Percentiles rank a stretch among this genome's conserved stretches.
These are phyloP conservation scores for Pseudofabraea citricarpa DNA, from an alignment of 2,329 filamentous ascomycete species.

Conservation along the genomic window DNA sequence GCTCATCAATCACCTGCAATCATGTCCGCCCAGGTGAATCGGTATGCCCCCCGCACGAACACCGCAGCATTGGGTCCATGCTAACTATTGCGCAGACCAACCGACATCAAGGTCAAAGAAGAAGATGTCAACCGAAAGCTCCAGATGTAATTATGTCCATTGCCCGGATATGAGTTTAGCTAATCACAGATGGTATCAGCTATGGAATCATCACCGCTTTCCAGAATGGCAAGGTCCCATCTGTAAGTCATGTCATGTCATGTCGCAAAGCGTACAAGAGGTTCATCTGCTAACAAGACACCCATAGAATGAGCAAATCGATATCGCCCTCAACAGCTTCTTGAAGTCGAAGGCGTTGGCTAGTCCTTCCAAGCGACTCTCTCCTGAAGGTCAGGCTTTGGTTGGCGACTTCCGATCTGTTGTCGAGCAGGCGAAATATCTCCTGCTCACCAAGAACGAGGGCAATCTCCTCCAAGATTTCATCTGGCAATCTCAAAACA, in stretches of 20 bases:
- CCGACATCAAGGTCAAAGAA: conserved; percentile 23
- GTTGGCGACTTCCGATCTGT: conserved; percentile 74
- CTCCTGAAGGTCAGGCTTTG: conserved; percentile 73
- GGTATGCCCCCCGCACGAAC: too few species aligned
- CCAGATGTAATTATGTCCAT: conserved; percentile 87
- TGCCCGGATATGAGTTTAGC: conserved; percentile 36
- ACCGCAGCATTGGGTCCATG: too few species aligned
- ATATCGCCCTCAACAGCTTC: conserved; percentile 87
- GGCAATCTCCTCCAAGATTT: conserved; percentile 95
- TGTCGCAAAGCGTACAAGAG: conserved; percentile 6
- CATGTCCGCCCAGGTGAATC: conserved; percentile 21
- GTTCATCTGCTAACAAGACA: too few species aligned
- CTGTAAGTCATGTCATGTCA: too few species aligned
- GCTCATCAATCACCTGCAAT: conserved; percentile 6
- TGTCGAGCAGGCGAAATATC: conserved; percentile 75
- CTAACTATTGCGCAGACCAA: too few species aligned
- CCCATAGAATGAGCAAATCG: conserved; percentile 65
- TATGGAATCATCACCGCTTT: conserved; percentile 54
- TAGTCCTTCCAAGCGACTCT: conserved; percentile 71
- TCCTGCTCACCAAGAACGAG: conserved; percentile 90
- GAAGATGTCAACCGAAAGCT: conserved; percentile 85
- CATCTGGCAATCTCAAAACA: conserved; percentile 85
- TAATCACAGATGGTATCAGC: conserved; percentile 4
- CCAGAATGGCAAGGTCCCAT: conserved; percentile 83
- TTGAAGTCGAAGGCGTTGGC: conserved; percentile 66